Conservation (phyloP, 2,329 filamentous ascomycete species). For the Elsinoe necatrix region DNA sequence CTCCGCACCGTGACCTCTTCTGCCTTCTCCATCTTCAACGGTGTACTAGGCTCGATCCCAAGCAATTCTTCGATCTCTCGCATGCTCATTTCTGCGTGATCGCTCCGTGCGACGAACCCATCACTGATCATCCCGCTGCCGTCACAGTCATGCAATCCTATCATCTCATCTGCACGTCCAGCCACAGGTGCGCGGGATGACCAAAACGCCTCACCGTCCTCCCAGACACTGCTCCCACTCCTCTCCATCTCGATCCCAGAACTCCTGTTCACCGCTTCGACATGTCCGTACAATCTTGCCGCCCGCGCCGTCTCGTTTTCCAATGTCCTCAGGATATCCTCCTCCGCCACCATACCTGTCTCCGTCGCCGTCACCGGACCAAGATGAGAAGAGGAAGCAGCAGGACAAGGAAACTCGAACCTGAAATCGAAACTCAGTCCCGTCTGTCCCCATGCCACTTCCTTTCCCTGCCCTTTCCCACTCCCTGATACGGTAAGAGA, state of each 20-base stretch:
- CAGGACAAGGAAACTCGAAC: background rate
- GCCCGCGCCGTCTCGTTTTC: background rate
- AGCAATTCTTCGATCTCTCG: constrained; percentile 9
- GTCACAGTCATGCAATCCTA: background rate
- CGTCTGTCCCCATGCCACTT: background rate
- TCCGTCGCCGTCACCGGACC: background rate
- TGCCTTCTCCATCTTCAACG: constrained; percentile 2
- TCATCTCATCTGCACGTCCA: background rate
- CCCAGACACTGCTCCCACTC: constrained; percentile 37
- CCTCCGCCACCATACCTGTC: background rate
- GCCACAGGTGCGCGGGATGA: background rate
- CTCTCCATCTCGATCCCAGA: constrained; percentile 23
- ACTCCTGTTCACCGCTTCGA: background rate
- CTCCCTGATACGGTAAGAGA: background rate
- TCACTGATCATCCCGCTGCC: background rate
- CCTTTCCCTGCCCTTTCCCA: background rate
- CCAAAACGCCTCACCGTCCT: constrained; percentile 30
- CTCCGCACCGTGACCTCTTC: background rate
- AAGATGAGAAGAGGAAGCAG: background rate
- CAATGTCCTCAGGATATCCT: background rate
- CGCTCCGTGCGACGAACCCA: background rate
- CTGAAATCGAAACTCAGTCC: background rate
- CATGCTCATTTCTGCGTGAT: background rate
- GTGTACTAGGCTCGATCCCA: constrained; percentile 9
- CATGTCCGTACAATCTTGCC: background rate